Base-by-base conservation (phyloP, 2,329 filamentous ascomycete species). In the Aureobasidium mangrovei region DNA sequence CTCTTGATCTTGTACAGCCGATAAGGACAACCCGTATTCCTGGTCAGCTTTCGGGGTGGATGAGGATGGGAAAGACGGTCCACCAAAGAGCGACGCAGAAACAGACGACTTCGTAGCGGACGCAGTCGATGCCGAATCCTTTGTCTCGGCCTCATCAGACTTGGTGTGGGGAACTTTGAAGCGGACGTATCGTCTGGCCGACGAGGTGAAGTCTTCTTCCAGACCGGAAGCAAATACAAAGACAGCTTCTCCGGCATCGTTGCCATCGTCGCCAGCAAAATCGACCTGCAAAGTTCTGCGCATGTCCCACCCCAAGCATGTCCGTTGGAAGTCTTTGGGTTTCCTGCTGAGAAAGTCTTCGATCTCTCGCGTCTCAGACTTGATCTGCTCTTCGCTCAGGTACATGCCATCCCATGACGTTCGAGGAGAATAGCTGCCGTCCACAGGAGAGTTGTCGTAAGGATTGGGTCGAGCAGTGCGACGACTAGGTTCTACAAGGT, bases 231-330 rank as follows among this genome's bases (percentile, higher is more conserved):
- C 77, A 44, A 96, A 77, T 2, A 95, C 78, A 28, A 94, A 76
- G 38, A 95, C 73, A 12, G 77, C 78, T 68, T 96, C 91, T 24
- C 90, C 90, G 28, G 83, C 84, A 46, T 83, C 81, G 53, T 81
- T 74, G n/a, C 81, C 80, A 69, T 93, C 86, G 60, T 91, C 88
- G 24, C 81, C 83, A 39, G 86, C 86, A 70, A 96, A 97, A 65
- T 98, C 93, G 2, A 95, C 88, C 62, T 93, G 85, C 2, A 97
- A 73, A 58, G 76, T 83, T 57, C 90, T 81, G 52, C 83, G 83
- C 91, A 97, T 97, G 64, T 97, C 88, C 91, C 93, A 97, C 2
- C 86, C 86, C 56, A 86, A 74, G 64, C 87, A 97, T 1, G 82
- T 75, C 62, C 83, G 84, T 26, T 84, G 82, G 67, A 95, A 95